phyloP scores from a whole-genome alignment of 1,284 basidiomycete genomes.

The Cutaneotrichosporon sp. region DNA sequence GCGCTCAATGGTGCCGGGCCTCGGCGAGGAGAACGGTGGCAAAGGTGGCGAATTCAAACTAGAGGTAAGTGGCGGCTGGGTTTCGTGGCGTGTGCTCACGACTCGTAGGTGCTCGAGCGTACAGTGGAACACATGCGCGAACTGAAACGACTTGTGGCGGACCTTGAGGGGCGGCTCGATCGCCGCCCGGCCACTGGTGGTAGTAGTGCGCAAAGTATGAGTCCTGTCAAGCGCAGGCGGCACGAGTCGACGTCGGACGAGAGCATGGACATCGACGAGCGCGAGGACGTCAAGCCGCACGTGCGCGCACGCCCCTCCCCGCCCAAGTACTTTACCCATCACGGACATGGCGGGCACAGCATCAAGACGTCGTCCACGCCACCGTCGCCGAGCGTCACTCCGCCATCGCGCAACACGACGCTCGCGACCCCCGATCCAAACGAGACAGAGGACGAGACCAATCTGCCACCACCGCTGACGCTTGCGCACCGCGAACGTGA shows the following conservation, averaged over 20 bases:
- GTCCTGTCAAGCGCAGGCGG: not conserved
- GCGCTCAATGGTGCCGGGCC: conserved; percentile 45
- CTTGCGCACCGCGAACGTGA: conserved; percentile 17
- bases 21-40: conserved; percentile 35
- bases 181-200: not conserved
- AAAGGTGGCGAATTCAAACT: conserved; percentile 48
- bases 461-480: conserved; percentile 34
- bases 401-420: conserved; percentile 9
- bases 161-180: conserved; percentile 22
- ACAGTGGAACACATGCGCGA: conserved; percentile 47
- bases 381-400: conserved; percentile 28
- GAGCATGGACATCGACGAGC: conserved; percentile 12
- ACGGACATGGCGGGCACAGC: not conserved
- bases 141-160: conserved; percentile 28
- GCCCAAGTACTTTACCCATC: not conserved
- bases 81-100: not conserved
- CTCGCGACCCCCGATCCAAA: conserved; percentile 27
- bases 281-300: not conserved
- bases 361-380: conserved; percentile 11
- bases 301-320: too few species aligned
- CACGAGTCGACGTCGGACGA: not conserved
- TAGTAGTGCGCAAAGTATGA: not conserved
- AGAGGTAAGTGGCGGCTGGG: conserved; percentile 32
- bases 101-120: conserved; percentile 43
- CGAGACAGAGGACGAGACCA: conserved; percentile 37